Conservation (phyloP, 2,329 filamentous ascomycete genomes). For the Trichoderma hamatum region DNA sequence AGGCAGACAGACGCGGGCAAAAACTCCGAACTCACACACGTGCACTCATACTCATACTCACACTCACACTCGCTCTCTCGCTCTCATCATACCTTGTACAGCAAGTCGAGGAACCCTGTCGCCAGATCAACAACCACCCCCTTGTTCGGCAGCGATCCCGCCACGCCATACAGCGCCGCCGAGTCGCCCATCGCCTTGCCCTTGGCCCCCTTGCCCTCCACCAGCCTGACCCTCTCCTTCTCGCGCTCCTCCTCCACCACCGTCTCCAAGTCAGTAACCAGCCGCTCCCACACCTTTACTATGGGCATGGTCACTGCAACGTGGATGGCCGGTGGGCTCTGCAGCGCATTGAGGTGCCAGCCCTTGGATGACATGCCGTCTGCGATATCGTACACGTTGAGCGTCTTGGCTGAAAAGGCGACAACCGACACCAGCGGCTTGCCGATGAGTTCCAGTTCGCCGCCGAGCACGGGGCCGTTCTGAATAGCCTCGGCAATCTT, state of each 20-base stretch:
- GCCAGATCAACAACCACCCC: constrained; percentile 89
- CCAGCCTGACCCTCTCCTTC: constrained; percentile 73
- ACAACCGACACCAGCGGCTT: constrained; percentile 88
- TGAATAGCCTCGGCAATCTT: constrained; percentile 76
- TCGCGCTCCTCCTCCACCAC: constrained; percentile 75
- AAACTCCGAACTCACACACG: not conserved
- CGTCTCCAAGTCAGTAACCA: constrained; percentile 72
- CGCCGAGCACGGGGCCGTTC: constrained; percentile 66
- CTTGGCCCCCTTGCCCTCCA: constrained; percentile 67
- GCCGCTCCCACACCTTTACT: constrained; percentile 75
- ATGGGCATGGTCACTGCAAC: constrained; percentile 91
- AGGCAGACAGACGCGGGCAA: not conserved
- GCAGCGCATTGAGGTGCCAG: constrained; percentile 95
- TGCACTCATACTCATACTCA: not conserved
- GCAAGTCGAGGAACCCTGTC: constrained; percentile 84
- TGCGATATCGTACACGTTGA: constrained; percentile 92
- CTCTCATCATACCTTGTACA: constrained; percentile 76
- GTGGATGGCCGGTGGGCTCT: constrained; percentile 89
- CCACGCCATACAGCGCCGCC: constrained; percentile 90
- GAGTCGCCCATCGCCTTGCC: constrained; percentile 75
- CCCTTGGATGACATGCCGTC: constrained; percentile 82
- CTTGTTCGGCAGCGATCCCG: constrained; percentile 93
- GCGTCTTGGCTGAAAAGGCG: constrained; percentile 78
- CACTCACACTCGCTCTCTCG: not conserved
- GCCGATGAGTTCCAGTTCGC: constrained; percentile 79